These are phyloP conservation scores for Aureobasidium musti DNA, from an alignment of 2,329 filamentous ascomycete genomes.

Conservation along the genomic window DNA sequence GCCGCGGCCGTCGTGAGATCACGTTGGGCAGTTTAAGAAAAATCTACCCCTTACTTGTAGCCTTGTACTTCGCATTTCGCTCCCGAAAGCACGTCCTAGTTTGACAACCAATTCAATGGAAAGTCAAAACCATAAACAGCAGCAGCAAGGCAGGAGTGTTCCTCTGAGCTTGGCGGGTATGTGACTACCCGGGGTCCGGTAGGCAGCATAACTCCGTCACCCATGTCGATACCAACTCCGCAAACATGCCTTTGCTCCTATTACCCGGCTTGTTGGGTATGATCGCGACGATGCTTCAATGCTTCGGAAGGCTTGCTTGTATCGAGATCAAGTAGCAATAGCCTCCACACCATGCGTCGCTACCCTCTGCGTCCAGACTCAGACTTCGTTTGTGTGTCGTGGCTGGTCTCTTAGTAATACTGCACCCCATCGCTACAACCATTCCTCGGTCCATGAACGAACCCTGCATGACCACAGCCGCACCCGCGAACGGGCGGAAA, in stretches of 20 bases:
- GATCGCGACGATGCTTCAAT: background rate
- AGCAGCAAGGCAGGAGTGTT: background rate
- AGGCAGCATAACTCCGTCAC: slow-evolving; percentile 3
- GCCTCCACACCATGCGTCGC: background rate
- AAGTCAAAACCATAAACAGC: slow-evolving; percentile 3
- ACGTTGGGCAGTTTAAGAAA: background rate
- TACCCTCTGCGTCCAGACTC: background rate
- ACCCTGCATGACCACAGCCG: slow-evolving; percentile 22
- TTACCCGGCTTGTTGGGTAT: background rate
- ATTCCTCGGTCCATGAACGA: background rate
- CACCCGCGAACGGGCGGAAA: background rate
- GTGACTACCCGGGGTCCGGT: slow-evolving; percentile 3
- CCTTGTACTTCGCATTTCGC: slow-evolving; percentile 5
- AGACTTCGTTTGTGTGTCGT: slow-evolving; percentile 2
- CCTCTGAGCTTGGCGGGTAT: background rate
- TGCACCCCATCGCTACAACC: background rate
- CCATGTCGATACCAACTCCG: slow-evolving; percentile 9
- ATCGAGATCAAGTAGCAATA: background rate
- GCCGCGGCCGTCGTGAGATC: background rate
- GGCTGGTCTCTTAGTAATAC: background rate
- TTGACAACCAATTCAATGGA: background rate
- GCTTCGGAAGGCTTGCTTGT: background rate
- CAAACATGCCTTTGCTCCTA: background rate
- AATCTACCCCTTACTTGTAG: slow-evolving; percentile 11
- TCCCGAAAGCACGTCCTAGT: slow-evolving; percentile 9